Evolutionary conservation across 805 yeast genomes (phyloP).

Genomic region (Saccharomycopsis malanga): DNA sequence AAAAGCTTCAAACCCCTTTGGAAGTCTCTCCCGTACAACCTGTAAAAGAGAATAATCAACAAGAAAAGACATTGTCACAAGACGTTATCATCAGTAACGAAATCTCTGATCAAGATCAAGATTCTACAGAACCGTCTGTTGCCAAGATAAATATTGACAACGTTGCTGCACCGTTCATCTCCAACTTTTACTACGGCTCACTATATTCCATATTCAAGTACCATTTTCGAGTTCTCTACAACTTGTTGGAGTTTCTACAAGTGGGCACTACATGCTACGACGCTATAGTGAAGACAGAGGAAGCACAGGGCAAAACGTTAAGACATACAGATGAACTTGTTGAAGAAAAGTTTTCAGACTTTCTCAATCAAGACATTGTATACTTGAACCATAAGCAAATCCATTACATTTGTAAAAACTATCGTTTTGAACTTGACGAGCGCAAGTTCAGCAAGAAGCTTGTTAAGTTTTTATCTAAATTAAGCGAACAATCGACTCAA

Average conservation of each 20-base stretch:
- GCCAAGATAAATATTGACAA: slow-evolving; percentile 5
- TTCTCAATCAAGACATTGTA: slow-evolving; percentile 43
- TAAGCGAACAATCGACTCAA: not conserved
- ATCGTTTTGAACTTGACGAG: slow-evolving; percentile 82
- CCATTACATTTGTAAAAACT: slow-evolving; percentile 61
- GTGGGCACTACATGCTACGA: slow-evolving; percentile 16
- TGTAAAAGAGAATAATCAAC: not conserved
- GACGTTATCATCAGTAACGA: not conserved
- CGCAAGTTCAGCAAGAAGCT: slow-evolving; percentile 50
- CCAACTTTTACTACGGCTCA: slow-evolving; percentile 18
- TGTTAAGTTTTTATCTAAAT: slow-evolving; percentile 29
- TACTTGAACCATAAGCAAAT: slow-evolving; percentile 66
- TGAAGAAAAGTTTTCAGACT: slow-evolving; percentile 7
- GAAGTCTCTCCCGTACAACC: not conserved
- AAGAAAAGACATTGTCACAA: not conserved
- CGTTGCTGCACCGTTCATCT: slow-evolving; percentile 1
- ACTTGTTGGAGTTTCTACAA: slow-evolving; percentile 21
- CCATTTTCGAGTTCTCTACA: slow-evolving; percentile 15
- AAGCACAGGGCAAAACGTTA: not conserved
- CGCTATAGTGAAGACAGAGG: not conserved
- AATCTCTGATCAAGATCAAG: slow-evolving; percentile 1
- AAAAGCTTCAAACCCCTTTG: not conserved
- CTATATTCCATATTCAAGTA: slow-evolving; percentile 15
- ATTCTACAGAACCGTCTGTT: not conserved
- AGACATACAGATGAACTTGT: slow-evolving; percentile 24